These are phyloP conservation scores for Ustilago esculenta DNA, from an alignment of 1,284 basidiomycete species.

Conservation along the genomic window DNA sequence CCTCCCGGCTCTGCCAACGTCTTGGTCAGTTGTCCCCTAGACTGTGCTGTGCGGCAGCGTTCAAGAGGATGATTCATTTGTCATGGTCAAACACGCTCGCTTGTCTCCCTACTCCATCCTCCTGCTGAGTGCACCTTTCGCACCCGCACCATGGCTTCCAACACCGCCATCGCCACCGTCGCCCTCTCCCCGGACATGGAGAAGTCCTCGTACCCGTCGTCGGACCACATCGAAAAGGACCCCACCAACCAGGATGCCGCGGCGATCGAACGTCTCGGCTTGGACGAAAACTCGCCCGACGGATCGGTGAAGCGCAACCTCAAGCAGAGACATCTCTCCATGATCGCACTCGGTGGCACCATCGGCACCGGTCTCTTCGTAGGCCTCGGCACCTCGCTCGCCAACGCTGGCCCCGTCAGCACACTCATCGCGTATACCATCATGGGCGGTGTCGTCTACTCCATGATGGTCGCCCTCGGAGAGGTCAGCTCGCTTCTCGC, in stretches of 20 bases:
- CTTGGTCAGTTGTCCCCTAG: no score
- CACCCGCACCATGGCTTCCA: conserved; percentile 20
- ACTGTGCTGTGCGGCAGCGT: no score
- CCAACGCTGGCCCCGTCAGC: conserved; percentile 69
- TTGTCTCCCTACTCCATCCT: no score
- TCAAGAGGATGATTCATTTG: no score
- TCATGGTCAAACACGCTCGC: no score
- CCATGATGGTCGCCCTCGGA: conserved; percentile 69
- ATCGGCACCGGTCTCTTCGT: conserved; percentile 72
- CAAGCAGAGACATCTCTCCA: conserved; percentile 56
- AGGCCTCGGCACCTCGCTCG: conserved; percentile 74
- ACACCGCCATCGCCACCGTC: conserved; percentile 3
- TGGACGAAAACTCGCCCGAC: conserved; percentile 33
- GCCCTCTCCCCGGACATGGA: conserved; percentile 27
- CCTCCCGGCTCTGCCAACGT: no score
- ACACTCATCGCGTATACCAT: conserved; percentile 67
- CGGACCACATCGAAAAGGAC: conserved; percentile 22
- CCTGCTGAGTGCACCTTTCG: background rate
- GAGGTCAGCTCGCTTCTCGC: conserved; percentile 72
- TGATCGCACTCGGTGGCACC: conserved; percentile 61
- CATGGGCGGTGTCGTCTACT: conserved; percentile 59
- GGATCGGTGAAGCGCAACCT: conserved; percentile 39
- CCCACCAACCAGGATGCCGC: conserved; percentile 6
- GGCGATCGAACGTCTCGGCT: conserved; percentile 30
- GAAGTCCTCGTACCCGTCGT: conserved; percentile 24